Conservation (phyloP, 75 land plant species). For the Pinus tabuliformis region DNA sequence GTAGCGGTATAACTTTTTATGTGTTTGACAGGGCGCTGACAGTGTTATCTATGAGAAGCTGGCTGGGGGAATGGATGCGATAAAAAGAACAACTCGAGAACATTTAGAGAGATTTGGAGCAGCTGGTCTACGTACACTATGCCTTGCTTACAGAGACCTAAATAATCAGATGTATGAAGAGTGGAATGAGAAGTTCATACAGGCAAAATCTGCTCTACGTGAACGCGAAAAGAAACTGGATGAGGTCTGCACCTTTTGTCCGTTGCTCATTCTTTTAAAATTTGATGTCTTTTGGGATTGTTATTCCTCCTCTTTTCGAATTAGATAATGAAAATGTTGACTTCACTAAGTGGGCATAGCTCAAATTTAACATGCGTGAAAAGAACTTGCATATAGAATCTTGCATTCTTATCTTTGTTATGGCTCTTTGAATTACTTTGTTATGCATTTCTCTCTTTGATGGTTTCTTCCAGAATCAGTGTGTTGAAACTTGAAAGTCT, state of each 20-base stretch:
- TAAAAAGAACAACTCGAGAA: constrained; percentile 76
- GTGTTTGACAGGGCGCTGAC: constrained; percentile 89
- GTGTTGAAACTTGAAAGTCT: too few relatives aligned
- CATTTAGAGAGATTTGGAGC: constrained; percentile 95
- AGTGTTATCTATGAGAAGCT: constrained; percentile 91
- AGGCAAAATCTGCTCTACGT: constrained; percentile 92
- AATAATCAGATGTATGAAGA: constrained; percentile 66
- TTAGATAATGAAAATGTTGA: not conserved
- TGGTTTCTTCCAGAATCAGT: too few relatives aligned
- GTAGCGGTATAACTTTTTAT: not conserved
- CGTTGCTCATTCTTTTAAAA: not conserved
- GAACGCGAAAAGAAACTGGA: constrained; percentile 97
- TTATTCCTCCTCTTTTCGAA: not conserved
- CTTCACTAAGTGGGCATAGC: too few relatives aligned
- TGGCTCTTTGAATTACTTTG: not conserved
- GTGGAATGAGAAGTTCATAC: constrained; percentile 98
- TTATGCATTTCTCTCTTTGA: not conserved
- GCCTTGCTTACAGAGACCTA: constrained; percentile 85
- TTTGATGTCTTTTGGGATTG: not conserved
- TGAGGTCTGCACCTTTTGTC: constrained; percentile 52
- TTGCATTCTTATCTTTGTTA: not conserved
- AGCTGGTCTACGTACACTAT: constrained; percentile 94
- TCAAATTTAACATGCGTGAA: not conserved
- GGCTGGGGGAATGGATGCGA: constrained; percentile 47
- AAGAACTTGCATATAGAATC: not conserved